Conservation (phyloP, 1,284 basidiomycete species). For the Trichosporon faecale region DNA sequence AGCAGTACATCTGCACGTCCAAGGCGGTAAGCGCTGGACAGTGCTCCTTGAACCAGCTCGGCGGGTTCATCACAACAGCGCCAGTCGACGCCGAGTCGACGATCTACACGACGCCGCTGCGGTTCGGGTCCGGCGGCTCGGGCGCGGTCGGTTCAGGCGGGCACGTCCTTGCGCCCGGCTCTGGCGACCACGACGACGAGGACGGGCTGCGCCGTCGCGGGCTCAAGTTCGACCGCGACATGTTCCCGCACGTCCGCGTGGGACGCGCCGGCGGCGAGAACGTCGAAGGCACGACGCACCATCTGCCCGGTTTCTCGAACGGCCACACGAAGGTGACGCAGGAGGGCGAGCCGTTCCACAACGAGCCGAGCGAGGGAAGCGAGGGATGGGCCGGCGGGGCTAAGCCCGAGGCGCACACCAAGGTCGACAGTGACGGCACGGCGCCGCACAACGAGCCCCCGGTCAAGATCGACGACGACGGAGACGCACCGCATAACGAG, state of each 20-base stretch:
- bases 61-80: slow-evolving; percentile 76
- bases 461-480: background rate
- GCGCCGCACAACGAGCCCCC: background rate
- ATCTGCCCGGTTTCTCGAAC: background rate
- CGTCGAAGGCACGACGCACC: background rate
- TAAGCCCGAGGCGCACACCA: background rate
- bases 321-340: background rate
- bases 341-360: background rate
- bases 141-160: background rate
- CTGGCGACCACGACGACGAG: slow-evolving; percentile 16
- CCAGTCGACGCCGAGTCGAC: slow-evolving; percentile 63
- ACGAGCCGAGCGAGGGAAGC: background rate
- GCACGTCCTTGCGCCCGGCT: background rate
- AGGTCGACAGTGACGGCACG: background rate
- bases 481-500: background rate
- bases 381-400: background rate
- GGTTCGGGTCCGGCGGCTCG: slow-evolving; percentile 25
- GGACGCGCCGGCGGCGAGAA: slow-evolving; percentile 1
- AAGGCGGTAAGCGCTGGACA: slow-evolving; percentile 60
- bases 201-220: background rate
- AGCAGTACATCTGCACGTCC: slow-evolving; percentile 73
- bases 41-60: slow-evolving; percentile 68
- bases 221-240: background rate
- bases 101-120: slow-evolving; percentile 54
- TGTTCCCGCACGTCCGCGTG: background rate